Evolutionary conservation across 2,329 filamentous ascomycete genomes (phyloP).

Genomic region (Alternaria consortialis): DNA sequence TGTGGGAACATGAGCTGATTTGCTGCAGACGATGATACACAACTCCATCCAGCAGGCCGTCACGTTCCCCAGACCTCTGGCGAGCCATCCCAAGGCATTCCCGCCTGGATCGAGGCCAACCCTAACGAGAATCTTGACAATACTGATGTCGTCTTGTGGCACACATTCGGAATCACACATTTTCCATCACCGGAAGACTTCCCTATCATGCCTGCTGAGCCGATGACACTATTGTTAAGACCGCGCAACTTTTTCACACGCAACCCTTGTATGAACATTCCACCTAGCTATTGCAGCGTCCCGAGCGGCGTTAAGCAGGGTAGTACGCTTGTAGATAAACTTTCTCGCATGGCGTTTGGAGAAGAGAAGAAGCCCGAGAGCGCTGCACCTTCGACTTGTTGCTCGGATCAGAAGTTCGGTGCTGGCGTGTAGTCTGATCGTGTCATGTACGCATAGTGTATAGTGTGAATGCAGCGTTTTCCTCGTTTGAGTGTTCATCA

Average conservation of each 20-base stretch:
- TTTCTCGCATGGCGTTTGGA: conserved; percentile 61
- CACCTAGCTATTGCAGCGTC: conserved; percentile 75
- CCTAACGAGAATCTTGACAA: conserved; percentile 75
- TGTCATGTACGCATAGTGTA: background rate
- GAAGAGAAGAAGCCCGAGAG: conserved; percentile 31
- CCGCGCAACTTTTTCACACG: conserved; percentile 83
- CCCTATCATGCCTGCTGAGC: conserved; percentile 84
- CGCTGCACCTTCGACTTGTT: conserved; percentile 22
- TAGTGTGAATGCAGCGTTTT: background rate
- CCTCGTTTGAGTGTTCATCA: background rate
- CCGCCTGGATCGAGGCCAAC: conserved; percentile 77
- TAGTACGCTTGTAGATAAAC: conserved; percentile 58
- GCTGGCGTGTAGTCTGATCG: conserved; percentile 19
- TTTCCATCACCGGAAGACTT: conserved; percentile 92
- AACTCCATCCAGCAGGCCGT: conserved; percentile 84
- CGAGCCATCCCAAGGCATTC: conserved; percentile 75
- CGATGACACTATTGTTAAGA: conserved; percentile 80
- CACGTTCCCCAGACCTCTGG: conserved; percentile 90
- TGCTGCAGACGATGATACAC: conserved; percentile 73
- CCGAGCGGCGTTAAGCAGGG: conserved; percentile 72
- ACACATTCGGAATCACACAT: conserved; percentile 90
- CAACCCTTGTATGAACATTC: conserved; percentile 83
- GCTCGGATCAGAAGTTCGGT: conserved; percentile 31
- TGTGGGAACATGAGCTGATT: conserved; percentile 13
- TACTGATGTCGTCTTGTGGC: conserved; percentile 89